These are phyloP conservation scores for Euphorbia celastroides DNA, from an alignment of 441 rosid species.

Conservation along the genomic window DNA sequence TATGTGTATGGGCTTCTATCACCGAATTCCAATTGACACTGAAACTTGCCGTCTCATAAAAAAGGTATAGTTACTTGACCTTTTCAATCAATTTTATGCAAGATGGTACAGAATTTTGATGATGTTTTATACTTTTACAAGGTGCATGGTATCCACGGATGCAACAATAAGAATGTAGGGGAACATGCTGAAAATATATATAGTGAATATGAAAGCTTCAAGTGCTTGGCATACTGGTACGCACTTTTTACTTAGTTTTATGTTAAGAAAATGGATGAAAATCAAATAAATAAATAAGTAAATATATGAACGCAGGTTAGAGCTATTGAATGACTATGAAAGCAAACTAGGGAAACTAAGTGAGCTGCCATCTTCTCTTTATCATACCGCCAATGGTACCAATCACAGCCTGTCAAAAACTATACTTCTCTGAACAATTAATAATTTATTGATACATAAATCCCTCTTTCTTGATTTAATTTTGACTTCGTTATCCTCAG, in stretches of 20 bases:
- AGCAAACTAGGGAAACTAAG: conserved; percentile 27
- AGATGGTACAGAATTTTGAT: no score
- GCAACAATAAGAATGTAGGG: background rate
- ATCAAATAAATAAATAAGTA: background rate
- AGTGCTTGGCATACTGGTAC: conserved; percentile 41
- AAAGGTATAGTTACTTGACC: conserved; percentile 25
- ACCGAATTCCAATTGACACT: no score
- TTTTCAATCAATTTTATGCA: no score
- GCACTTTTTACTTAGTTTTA: background rate
- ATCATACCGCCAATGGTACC: conserved; percentile 10
- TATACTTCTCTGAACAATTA: no score
- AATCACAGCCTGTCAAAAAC: background rate
- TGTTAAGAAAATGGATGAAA: background rate
- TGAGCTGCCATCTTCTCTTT: conserved; percentile 11
- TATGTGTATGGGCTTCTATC: no score
- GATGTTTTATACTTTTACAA: background rate
- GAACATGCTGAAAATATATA: conserved; percentile 25
- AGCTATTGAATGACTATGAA: conserved; percentile 24
- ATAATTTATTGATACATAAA: no score
- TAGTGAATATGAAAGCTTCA: conserved; percentile 34
- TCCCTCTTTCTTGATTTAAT: no score
- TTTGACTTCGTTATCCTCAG: no score
- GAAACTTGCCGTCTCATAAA: conserved; percentile 22
- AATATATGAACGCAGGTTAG: background rate
- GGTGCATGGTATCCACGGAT: conserved; percentile 17